Percentiles rank a stretch among this genome's conserved stretches.
phyloP scores from a whole-genome alignment of 2,329 filamentous ascomycete genomes.

The Epichloe coenophiala region DNA sequence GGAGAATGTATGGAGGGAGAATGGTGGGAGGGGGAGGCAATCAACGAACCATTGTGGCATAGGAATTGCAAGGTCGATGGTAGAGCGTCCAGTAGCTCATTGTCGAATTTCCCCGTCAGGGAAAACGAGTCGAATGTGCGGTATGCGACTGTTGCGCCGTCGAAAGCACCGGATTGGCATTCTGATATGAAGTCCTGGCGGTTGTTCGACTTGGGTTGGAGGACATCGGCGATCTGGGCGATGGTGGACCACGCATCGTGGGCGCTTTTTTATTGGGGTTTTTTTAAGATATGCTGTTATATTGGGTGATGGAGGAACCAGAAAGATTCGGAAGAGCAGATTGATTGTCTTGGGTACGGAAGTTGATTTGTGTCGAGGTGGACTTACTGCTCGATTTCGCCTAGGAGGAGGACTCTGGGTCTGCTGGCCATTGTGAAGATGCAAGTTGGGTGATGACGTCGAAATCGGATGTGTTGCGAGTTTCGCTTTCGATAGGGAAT shows the following conservation, averaged over 20 bases:
- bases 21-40: not conserved
- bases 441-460: too few species aligned
- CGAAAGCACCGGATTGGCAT: conserved; percentile 49
- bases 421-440: conserved; percentile 12
- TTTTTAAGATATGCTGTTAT: not conserved
- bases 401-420: conserved; percentile 26
- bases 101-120: conserved; percentile 58
- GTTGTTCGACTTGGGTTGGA: conserved; percentile 46
- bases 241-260: conserved; percentile 51
- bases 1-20: not conserved
- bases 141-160: conserved; percentile 52
- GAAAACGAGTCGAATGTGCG: conserved; percentile 53
- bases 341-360: too few species aligned
- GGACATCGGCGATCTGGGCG: conserved; percentile 46
- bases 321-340: too few species aligned
- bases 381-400: conserved; percentile 25
- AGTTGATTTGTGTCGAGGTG: too few species aligned
- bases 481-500: too few species aligned
- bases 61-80: conserved; percentile 42
- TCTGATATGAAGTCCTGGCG: conserved; percentile 57
- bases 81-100: conserved; percentile 48
- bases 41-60: conserved; percentile 41
- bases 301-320: too few species aligned
- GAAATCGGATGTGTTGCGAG: too few species aligned
- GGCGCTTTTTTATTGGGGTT: conserved; percentile 34